Evolutionary conservation across 805 yeast species (phyloP).

Genomic region (Debaryomyces tyrocola): DNA sequence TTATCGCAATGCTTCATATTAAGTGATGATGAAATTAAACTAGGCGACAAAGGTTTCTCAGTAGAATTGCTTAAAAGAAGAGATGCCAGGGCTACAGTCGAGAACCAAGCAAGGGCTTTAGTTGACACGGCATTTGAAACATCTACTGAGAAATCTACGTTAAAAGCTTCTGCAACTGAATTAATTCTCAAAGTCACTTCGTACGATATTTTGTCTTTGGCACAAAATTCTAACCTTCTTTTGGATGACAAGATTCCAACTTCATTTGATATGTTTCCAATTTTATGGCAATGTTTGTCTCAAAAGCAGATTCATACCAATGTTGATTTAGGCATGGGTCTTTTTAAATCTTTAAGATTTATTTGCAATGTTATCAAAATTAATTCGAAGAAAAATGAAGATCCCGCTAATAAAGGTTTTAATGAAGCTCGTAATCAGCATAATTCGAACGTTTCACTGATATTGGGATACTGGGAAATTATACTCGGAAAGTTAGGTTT

Average conservation of each 20-base stretch:
- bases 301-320: slow-evolving; percentile 14
- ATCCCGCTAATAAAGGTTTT: slow-evolving; percentile 14
- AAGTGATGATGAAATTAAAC: slow-evolving; percentile 11
- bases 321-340: slow-evolving; percentile 7
- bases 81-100: slow-evolving; percentile 51
- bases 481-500: slow-evolving; percentile 34
- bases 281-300: slow-evolving; percentile 25
- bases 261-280: slow-evolving; percentile 32
- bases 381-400: slow-evolving; percentile 20
- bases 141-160: slow-evolving; percentile 9
- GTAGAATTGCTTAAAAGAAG: slow-evolving; percentile 39
- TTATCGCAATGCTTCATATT: slow-evolving; percentile 17
- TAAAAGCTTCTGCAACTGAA: slow-evolving; percentile 10
- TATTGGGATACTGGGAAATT: slow-evolving; percentile 18
- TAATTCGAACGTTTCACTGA: slow-evolving; percentile 24
- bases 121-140: slow-evolving; percentile 23
- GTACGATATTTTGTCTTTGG: slow-evolving; percentile 45
- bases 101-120: slow-evolving; percentile 39
- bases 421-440: slow-evolving; percentile 29
- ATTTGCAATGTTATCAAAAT: slow-evolving; percentile 19
- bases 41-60: slow-evolving; percentile 24
- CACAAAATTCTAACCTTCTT: slow-evolving; percentile 24
- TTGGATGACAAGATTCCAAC: slow-evolving; percentile 20
- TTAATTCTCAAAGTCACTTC: slow-evolving; percentile 42
- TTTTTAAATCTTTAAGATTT: slow-evolving; percentile 18